Evolutionary conservation across 306 rosid species (phyloP).

Genomic region (Trifolium fragiferum): DNA sequence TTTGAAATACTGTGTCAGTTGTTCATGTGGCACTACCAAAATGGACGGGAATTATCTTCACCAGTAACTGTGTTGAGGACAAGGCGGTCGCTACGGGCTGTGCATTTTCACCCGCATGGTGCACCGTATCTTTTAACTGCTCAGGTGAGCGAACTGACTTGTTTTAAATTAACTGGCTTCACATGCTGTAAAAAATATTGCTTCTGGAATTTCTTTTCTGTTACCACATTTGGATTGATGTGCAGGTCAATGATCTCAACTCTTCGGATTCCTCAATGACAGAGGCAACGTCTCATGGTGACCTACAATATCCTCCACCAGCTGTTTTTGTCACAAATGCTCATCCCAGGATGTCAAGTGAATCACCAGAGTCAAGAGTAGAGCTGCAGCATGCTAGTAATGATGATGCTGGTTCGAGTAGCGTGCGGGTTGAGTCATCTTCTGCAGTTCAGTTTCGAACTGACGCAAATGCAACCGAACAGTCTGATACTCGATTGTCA

Average conservation of each 20-base stretch:
- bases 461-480: conserved; percentile 40
- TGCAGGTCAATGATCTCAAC: conserved; percentile 58
- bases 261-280: conserved; percentile 56
- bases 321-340: conserved; percentile 49
- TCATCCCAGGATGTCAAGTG: conserved; percentile 43
- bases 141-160: conserved; percentile 44
- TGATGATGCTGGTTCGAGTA: conserved; percentile 40
- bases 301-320: conserved; percentile 54
- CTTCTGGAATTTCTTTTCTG: not conserved
- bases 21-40: conserved; percentile 53
- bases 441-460: conserved; percentile 39
- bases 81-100: conserved; percentile 58
- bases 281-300: conserved; percentile 47
- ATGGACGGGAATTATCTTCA: conserved; percentile 44
- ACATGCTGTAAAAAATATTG: conserved; percentile 13
- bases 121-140: conserved; percentile 57
- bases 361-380: conserved; percentile 43
- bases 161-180: conserved; percentile 37
- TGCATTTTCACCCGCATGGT: conserved; percentile 59
- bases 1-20: conserved; percentile 44
- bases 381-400: conserved; percentile 41
- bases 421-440: conserved; percentile 45
- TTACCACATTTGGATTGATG: conserved; percentile 35
- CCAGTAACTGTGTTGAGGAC: conserved; percentile 51
- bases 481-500: conserved; percentile 29